A percentile compares a stretch with the other conserved stretches of the same genome.
Conservation (phyloP, 75 land plant genomes). For the Sequoia sempervirens region DNA sequence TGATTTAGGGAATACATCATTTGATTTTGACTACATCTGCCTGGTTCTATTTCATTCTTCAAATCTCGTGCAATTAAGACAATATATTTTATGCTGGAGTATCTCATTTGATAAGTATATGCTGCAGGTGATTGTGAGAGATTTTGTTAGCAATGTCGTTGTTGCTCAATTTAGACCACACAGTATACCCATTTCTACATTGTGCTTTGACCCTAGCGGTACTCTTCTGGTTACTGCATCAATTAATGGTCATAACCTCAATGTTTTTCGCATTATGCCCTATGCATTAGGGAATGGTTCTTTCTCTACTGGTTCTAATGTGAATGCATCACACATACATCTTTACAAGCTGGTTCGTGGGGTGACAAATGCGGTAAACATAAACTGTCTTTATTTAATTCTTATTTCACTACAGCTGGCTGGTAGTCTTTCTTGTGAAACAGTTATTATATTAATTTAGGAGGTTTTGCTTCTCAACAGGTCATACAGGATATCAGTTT, state of each 20-base stretch:
- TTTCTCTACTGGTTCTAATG: constrained; percentile 34
- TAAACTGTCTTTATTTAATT: not conserved
- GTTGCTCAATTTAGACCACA: constrained; percentile 89
- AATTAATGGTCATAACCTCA: constrained; percentile 81
- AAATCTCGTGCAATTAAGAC: not conserved
- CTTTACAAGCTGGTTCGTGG: constrained; percentile 93
- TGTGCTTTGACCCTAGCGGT: constrained; percentile 94
- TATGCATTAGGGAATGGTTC: constrained; percentile 23
- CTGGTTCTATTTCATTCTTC: not conserved
- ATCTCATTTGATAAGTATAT: not conserved
- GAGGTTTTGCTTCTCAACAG: constrained; percentile 28
- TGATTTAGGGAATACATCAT: not conserved
- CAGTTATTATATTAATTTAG: not conserved
- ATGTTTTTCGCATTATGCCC: constrained; percentile 86
- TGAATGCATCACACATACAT: constrained; percentile 72
- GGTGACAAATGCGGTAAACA: constrained; percentile 76
- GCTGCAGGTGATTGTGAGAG: constrained; percentile 79
- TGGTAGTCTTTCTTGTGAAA: not conserved
- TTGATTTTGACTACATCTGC: not conserved
- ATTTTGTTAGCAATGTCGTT: constrained; percentile 62
- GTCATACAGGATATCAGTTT: constrained; percentile 93
- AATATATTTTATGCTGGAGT: not conserved
- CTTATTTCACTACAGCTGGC: not conserved
- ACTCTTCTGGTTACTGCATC: constrained; percentile 96
- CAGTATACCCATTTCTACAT: constrained; percentile 79